Base-by-base conservation (phyloP, 2,329 filamentous ascomycete species). In the Helminthosporium solani region DNA sequence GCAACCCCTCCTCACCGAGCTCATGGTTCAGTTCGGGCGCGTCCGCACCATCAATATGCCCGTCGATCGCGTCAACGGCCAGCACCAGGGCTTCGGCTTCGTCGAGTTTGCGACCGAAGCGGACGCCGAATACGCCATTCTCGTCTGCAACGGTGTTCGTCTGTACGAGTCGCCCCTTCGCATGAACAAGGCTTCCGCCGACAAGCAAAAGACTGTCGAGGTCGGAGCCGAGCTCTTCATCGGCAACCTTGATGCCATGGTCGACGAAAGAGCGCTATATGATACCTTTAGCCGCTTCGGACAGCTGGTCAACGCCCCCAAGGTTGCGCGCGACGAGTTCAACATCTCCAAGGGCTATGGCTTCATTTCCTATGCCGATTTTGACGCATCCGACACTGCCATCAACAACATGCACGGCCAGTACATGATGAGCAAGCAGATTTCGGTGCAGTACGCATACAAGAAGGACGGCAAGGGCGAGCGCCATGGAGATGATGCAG, bases 391-490 rank as follows among this genome's bases (percentile, higher is more conserved):
- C 9, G 94, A 99, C 64, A 86, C 89, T 52, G 91, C 94, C 33
- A 89, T 95, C 53, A 81, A 85, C 56, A 94, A 92, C 68, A 91
- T 99, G 87, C 88, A 96, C 68, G 90, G 90, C 41, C 91, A 97
- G 74, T 97, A 94, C 72, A 83, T 99, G 50, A 91, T 95, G 78
- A 96, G 94, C 78, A 96, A 96, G 75, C 88, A 96, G 71, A 87
- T 97, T 60, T 88, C 87, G 2, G 94, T 99, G 35, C 92, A 97
- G 72, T 99, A 97, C 71, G 94, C 94, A 31, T 97, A 96, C 81
- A 99, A 99, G 79, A 97, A 97, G 74, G 94, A 99, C 64, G 94
- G 94, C 58, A 96, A 96, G 75, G 92, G 92, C 60, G 92, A 97
- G 74, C 80, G 94, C 47, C 94, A 99, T 67, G 94, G 94, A 61